These are phyloP conservation scores for Bathelium albidoporum DNA, from an alignment of 495 filamentous ascomycete genomes.

Conservation along the genomic window DNA sequence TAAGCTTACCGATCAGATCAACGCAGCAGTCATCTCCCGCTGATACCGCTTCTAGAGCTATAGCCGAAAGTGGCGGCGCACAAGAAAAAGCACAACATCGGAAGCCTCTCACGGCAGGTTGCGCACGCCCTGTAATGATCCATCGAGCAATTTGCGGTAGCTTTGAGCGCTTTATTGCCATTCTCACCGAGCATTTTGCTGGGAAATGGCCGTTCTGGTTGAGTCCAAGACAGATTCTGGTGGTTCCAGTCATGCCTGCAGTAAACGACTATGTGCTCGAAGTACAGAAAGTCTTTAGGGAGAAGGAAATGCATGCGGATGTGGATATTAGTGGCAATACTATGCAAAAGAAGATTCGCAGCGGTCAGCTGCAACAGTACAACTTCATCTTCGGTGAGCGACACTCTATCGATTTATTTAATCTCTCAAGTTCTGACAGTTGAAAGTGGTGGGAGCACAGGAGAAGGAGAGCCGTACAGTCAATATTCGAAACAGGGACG, in stretches of 20 bases:
- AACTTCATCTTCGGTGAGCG: conserved; percentile 76
- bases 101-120: conserved; percentile 53
- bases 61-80: conserved; percentile 22
- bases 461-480: conserved; percentile 68
- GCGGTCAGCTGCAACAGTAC: conserved; percentile 76
- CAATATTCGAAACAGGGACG: conserved; percentile 86
- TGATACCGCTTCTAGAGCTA: not conserved
- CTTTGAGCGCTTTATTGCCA: conserved; percentile 90
- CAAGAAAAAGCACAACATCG: conserved; percentile 17
- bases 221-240: conserved; percentile 80
- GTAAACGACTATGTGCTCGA: conserved; percentile 81
- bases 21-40: too few species aligned
- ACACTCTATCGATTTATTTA: not conserved
- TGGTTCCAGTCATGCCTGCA: conserved; percentile 81
- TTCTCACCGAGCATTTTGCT: conserved; percentile 87
- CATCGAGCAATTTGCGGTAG: conserved; percentile 90
- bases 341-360: conserved; percentile 88
- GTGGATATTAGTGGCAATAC: conserved; percentile 85
- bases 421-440: not conserved
- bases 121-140: conserved; percentile 90
- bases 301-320: conserved; percentile 64
- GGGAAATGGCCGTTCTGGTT: conserved; percentile 99
- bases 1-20: not conserved
- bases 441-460: conserved; percentile 69
- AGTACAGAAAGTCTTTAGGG: conserved; percentile 52